Evolutionary conservation across 192 early-diverging fungal genomes (phyloP), one percentile per base, ranked within the genome.

Genomic region (Phycomyces nitens): DNA sequence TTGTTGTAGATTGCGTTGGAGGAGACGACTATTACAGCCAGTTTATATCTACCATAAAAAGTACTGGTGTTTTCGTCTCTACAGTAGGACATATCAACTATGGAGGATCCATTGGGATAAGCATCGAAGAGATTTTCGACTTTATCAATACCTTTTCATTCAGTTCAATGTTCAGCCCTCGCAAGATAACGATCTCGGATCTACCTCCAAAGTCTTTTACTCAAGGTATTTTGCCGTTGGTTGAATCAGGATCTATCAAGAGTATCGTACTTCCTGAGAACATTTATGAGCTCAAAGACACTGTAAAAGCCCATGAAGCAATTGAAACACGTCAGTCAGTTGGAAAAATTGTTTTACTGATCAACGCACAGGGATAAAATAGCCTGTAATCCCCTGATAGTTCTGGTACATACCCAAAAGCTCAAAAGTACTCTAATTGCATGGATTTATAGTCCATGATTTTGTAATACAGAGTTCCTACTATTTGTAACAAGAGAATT

Each of bases 1-100:
- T 82, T 29, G 29, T 82, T 16, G 51, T 76, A 22, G 80, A 82
- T 29, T 69, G 68, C 12, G 70, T 79, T 12, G 78, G 78, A 4
- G 64, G 64, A 1, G 64, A 66, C 16, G 64, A 57, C 24, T 59
- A 66, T 34, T 66, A 66, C 23, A 26, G 27, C 14, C 23, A 41
- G 16, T 50, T 59, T 15, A 23, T 40, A 1, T n/a, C 8, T 22
- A n/a, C 55, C 7, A 27, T 66, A 3, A 63, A 51, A 42, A 23
- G 0, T 16, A 66, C 38, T 29, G 64, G 64, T 23, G 18, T 50
- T 11, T 66, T 49, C 20, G 38, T 21, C 3, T 12, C 64, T 3
- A 56, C 64, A 18, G 64, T 66, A 7, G 64, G 64, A 15, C 64
- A 55, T 11, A 10, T 58, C 5, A 12, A 18, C 0, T 0, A 39